Base-by-base conservation (phyloP, 352 stramenopile species). In the Globisporangium cederbergense region DNA sequence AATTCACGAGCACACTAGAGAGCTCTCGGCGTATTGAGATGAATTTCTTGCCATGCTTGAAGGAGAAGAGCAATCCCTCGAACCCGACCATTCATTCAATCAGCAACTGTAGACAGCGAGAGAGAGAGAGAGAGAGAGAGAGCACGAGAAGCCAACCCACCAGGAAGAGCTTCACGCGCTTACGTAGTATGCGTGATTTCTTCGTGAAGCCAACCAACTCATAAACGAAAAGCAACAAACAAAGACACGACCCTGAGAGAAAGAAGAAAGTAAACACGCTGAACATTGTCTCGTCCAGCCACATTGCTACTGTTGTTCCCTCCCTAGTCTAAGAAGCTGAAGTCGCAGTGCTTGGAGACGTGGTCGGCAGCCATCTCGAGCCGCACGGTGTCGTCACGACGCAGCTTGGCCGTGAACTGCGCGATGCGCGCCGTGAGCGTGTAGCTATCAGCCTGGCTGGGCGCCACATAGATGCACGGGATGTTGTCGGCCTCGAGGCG, bases 401-500 rank as follows among this genome's bases (percentile, higher is more conserved):
- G 85, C 32, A 93, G 74, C 65, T 95, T 95, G 62, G 86, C 86
- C 50, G 84, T 93, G 70, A 95, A 95, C 53, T 84, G 73, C 16
- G 86, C 71, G 55, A 95, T 71, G n/a, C 77, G 79, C 34, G 86
- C 85, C 52, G 84, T 93, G 45, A 95, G 77, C 50, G 83, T 93
- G 77, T 93, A 95, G 80, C 86, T 95, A 72, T 95, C 86, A 45
- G 84, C 86, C 65, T 87, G 89, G 55, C 89, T 77, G 3, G 86
- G 86, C 16, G 86, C 85, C 34, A 93, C 84, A 67, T 95, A 95
- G 60, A 95, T 95, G 72, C 86, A 95, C 54, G 86, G 86, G 61
- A 93, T 95, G 62, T 88, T 91, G 71, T 90, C 84, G 11, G 75
- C 75, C n/a, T 95, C 80, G 30, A 95, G 76, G 43, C 80, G 79